phyloP scores from a whole-genome alignment of 768 basidiomycete species.

The Lactarius vividus region DNA sequence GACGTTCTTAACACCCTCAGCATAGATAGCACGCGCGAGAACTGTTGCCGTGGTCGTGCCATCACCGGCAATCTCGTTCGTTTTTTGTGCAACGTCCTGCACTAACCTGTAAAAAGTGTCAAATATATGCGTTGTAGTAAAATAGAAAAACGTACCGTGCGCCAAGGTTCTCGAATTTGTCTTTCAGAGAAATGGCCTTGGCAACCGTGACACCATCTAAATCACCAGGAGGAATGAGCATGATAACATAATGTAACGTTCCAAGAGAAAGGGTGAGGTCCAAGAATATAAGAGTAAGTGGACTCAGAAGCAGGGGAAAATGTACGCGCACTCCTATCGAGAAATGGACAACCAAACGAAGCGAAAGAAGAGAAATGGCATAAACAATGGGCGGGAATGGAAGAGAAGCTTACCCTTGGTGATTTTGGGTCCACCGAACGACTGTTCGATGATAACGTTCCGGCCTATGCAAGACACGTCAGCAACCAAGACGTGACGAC shows the following conservation, averaged over 20 bases:
- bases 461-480: conserved; percentile 52
- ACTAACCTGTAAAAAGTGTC: conserved; percentile 58
- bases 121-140: background rate
- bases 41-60: conserved; percentile 98
- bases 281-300: background rate
- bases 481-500: conserved; percentile 16
- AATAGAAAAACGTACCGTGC: conserved; percentile 71
- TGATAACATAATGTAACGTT: background rate
- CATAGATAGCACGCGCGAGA: conserved; percentile 94
- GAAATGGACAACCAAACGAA: background rate
- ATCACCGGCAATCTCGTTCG: conserved; percentile 96
- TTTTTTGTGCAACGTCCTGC: conserved; percentile 95
- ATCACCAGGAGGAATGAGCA: conserved; percentile 5
- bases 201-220: conserved; percentile 97
- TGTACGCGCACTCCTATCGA: background rate
- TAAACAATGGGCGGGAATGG: background rate
- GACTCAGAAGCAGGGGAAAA: background rate
- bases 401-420: conserved; percentile 67
- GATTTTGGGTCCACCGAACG: conserved; percentile 88
- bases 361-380: background rate
- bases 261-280: background rate
- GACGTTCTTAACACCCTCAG: conserved; percentile 98
- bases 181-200: conserved; percentile 89
- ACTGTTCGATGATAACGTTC: conserved; percentile 98
- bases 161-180: conserved; percentile 99